Evolutionary conservation across 176 grass and related monocot genomes (phyloP), one percentile per base, ranked within the genome.

Genomic region (Paspalum vaginatum): DNA sequence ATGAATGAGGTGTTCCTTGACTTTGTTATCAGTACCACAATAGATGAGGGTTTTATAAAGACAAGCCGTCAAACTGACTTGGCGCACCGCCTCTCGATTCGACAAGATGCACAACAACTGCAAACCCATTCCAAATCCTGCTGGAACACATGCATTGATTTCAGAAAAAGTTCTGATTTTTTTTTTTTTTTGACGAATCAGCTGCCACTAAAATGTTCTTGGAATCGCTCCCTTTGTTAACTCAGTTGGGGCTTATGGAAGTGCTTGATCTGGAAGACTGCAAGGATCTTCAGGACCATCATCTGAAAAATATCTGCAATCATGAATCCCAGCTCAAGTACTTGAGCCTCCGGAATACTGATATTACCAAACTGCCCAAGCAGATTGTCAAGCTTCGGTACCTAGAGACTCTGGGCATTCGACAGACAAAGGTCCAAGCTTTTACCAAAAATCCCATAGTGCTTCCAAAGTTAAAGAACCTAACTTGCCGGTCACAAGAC

Each of bases 281-380:
- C 6, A 5, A 40, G 7, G 24, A 16, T 32, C 0, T 15, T 51
- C 20, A 15, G 10, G 17, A 21, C 50, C 17, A 25, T 1, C 27
- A 79, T 64, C 11, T 79, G 2, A 78, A 79, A 17, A 79, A 65
- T 5, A 65, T 79, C 15, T 65, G 76, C 76, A 37, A 39, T 9
- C 2, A 49, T 49, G 2, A 17, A 49, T 42, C 40, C 2, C 17
- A 65, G 9, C 76, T 79, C 1, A 79, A 79, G 18, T 79, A 79
- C 27, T 16, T 65, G 47, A 79, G 76, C 47, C 6, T 79, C 7
- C 61, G 46, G 46, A 6, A 16, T 15, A 79, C 76, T 10, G 18
- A 9, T 10, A 53, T 86, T 32, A 32, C 11, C 1, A 0, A 56
- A 14, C 5, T 81, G 48, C 84, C 84, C 14, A 63, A 65, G 5